Evolutionary conservation across 1,284 basidiomycete species (phyloP).

Genomic region (Melampsora americana): DNA sequence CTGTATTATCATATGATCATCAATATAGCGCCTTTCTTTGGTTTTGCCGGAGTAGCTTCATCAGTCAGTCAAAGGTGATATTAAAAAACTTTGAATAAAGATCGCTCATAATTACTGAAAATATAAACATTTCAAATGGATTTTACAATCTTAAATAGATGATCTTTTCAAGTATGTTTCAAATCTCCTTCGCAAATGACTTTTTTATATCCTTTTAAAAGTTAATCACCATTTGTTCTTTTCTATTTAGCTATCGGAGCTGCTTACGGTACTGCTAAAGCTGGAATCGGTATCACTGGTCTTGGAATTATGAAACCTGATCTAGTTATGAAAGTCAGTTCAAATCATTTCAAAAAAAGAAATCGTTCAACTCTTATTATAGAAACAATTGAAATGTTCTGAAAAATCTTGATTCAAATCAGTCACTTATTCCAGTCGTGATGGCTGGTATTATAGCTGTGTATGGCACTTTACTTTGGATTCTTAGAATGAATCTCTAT

Average conservation of each 20-base stretch:
- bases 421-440: constrained; percentile 92
- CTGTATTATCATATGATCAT: too few relatives aligned
- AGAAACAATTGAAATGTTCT: too few relatives aligned
- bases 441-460: constrained; percentile 97
- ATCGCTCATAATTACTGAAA: neutral
- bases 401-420: too few relatives aligned
- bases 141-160: constrained; percentile 22
- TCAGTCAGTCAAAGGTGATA: constrained; percentile 31
- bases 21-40: constrained; percentile 39
- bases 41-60: constrained; percentile 43
- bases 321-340: constrained; percentile 85
- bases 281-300: constrained; percentile 96
- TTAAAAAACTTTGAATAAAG: neutral
- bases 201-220: neutral
- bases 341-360: neutral
- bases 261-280: constrained; percentile 93
- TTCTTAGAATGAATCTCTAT: too few relatives aligned
- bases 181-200: neutral
- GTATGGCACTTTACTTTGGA: constrained; percentile 33
- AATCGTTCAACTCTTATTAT: too few relatives aligned
- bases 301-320: constrained; percentile 93
- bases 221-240: neutral
- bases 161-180: constrained; percentile 42
- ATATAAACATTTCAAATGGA: too few relatives aligned
- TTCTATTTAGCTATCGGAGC: constrained; percentile 69